These are phyloP conservation scores for Populus hybrid DNA, from an alignment of 441 rosid species.

Conservation along the genomic window DNA sequence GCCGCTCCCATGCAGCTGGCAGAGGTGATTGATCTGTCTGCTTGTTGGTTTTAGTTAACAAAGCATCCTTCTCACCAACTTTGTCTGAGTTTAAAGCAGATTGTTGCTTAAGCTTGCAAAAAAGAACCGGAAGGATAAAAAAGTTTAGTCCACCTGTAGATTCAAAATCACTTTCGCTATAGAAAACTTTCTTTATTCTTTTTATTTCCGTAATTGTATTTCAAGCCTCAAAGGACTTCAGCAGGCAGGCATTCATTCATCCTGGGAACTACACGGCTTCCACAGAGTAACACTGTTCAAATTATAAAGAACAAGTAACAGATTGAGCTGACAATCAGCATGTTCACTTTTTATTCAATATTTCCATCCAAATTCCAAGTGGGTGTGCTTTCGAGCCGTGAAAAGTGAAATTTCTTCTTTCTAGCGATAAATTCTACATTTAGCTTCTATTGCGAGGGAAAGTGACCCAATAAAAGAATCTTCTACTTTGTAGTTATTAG, in stretches of 20 bases:
- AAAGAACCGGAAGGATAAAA: background rate
- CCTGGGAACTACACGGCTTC: background rate
- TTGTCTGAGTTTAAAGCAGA: slow-evolving; percentile 27
- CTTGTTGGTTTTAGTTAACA: slow-evolving; percentile 29
- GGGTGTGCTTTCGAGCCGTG: background rate
- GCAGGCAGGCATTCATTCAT: background rate
- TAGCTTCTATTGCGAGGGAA: background rate
- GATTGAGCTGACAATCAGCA: background rate
- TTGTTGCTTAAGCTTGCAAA: slow-evolving; percentile 24
- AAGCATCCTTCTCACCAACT: slow-evolving; percentile 24
- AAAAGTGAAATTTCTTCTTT: background rate
- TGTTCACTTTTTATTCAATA: background rate
- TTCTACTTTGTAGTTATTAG: background rate
- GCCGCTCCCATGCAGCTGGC: slow-evolving; percentile 58
- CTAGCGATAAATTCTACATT: background rate
- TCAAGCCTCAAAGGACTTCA: background rate
- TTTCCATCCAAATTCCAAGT: background rate
- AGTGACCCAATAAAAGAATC: background rate
- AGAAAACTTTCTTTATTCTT: background rate
- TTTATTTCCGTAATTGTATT: background rate
- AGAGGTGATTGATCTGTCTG: slow-evolving; percentile 27
- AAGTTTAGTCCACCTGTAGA: slow-evolving; percentile 5
- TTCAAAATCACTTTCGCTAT: background rate
- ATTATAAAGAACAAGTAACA: background rate
- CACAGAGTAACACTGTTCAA: background rate